Evolutionary conservation across 176 grass and related monocot genomes (phyloP).

Genomic region (Oryza coarctata): DNA sequence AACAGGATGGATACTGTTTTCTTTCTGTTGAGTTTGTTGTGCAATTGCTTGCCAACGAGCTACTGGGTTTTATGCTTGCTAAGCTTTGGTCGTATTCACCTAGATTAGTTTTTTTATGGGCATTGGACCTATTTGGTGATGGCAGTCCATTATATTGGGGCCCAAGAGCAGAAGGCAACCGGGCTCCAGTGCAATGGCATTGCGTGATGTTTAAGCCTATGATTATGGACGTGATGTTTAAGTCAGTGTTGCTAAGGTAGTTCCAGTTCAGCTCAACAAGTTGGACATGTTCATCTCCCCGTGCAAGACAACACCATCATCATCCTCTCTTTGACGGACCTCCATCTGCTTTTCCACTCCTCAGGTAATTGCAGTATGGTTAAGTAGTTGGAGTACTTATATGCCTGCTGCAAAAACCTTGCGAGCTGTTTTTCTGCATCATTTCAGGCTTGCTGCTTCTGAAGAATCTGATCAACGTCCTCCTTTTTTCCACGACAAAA

Average conservation of each 20-base stretch:
- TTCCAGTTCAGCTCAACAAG: neutral
- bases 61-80: neutral
- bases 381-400: neutral
- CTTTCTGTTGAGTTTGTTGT: neutral
- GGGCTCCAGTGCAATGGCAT: neutral
- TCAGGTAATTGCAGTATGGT: slow-evolving; percentile 10
- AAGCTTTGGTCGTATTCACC: neutral
- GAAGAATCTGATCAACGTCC: neutral
- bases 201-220: neutral
- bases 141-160: neutral
- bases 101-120: neutral
- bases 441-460: neutral
- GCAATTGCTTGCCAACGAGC: neutral
- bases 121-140: neutral
- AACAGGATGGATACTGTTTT: neutral
- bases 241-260: neutral
- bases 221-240: neutral
- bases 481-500: slow-evolving; percentile 5
- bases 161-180: neutral
- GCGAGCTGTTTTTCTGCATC: neutral
- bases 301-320: neutral
- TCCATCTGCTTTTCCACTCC: neutral
- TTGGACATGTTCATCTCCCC: neutral
- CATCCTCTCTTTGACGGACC: slow-evolving; percentile 1
- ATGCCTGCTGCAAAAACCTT: slow-evolving; percentile 1